Percentiles rank a stretch among this genome's conserved stretches.
Evolutionary conservation across 1,284 basidiomycete species (phyloP).

Genomic region (Ganoderma sinense): DNA sequence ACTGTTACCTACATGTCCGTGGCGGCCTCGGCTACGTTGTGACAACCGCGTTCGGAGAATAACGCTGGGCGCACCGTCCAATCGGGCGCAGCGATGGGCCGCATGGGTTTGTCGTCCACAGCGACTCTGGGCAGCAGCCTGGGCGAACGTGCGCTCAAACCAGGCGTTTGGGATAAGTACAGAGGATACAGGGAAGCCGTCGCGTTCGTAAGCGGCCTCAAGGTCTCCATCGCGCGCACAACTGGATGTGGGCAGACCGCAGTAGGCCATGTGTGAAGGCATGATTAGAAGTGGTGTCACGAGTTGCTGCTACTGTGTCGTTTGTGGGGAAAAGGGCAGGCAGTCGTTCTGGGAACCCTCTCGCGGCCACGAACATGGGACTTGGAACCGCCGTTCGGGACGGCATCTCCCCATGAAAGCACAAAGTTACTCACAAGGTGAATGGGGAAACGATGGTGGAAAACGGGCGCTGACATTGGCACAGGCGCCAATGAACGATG

Average conservation of each 20-base stretch:
- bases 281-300: conserved; percentile 7
- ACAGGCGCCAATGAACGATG: background rate
- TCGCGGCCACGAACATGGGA: background rate
- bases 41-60: conserved; percentile 21
- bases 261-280: conserved; percentile 14
- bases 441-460: background rate
- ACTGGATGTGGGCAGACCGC: conserved; percentile 11
- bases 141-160: conserved; percentile 3
- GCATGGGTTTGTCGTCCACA: background rate
- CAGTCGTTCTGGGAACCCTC: background rate
- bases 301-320: background rate
- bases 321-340: background rate
- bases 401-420: background rate
- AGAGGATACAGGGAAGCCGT: background rate
- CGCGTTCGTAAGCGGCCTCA: conserved; percentile 13
- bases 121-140: background rate
- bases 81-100: background rate
- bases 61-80: conserved; percentile 5
- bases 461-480: background rate
- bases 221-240: conserved; percentile 4
- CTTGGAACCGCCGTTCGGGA: background rate
- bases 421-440: background rate
- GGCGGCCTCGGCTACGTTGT: conserved; percentile 5
- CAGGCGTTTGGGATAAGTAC: conserved; percentile 15
- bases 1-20: background rate